phyloP scores from a whole-genome alignment of 2,329 filamentous ascomycete species.

The Neoscytalidium dimidiatum region DNA sequence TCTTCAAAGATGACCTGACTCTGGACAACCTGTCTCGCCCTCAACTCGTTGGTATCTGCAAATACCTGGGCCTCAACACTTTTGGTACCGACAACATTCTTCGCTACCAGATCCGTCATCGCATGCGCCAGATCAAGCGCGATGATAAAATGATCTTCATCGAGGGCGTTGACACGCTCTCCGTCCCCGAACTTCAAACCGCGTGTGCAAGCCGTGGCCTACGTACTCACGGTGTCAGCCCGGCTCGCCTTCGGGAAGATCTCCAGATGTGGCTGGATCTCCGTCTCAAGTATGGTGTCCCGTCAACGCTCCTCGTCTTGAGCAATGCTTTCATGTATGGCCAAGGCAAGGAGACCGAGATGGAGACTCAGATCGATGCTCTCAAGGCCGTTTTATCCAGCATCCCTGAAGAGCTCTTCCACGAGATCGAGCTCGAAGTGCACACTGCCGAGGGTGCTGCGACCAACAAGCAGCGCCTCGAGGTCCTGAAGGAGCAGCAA shows the following conservation, averaged over 20 bases:
- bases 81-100: slow-evolving; percentile 98
- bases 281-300: slow-evolving; percentile 90
- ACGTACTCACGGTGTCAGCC: slow-evolving; percentile 88
- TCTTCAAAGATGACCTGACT: slow-evolving; percentile 97
- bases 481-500: slow-evolving; percentile 97
- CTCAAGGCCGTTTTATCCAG: slow-evolving; percentile 88
- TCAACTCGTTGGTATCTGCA: slow-evolving; percentile 95
- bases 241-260: slow-evolving; percentile 83
- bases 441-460: slow-evolving; percentile 95
- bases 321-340: slow-evolving; percentile 98
- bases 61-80: slow-evolving; percentile 96
- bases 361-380: slow-evolving; percentile 87
- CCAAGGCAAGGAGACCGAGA: slow-evolving; percentile 79
- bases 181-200: slow-evolving; percentile 89
- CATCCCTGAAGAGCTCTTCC: slow-evolving; percentile 97
- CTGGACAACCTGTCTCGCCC: slow-evolving; percentile 95
- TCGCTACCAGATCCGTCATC: slow-evolving; percentile 92
- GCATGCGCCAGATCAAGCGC: slow-evolving; percentile 99
- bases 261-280: slow-evolving; percentile 93
- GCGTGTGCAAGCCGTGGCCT: slow-evolving; percentile 91
- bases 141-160: slow-evolving; percentile 93
- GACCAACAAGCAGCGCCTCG: slow-evolving; percentile 97
- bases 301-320: slow-evolving; percentile 89
- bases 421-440: slow-evolving; percentile 98
- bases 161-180: slow-evolving; percentile 89